These are phyloP conservation scores for Trichosporon sp. DNA, from an alignment of 1,284 basidiomycete genomes.

Conservation along the genomic window DNA sequence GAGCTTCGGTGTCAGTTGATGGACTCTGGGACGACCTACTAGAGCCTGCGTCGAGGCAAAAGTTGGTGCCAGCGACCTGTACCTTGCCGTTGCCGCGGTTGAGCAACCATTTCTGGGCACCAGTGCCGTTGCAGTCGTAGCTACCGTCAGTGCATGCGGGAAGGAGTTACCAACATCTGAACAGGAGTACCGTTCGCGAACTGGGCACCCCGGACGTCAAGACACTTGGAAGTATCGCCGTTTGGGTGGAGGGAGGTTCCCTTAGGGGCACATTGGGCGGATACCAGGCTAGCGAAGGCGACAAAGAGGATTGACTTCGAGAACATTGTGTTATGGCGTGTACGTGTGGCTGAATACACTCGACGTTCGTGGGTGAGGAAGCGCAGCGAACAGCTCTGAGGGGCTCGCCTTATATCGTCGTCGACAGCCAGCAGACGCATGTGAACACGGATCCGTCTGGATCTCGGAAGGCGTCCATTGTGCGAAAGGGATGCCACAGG, in stretches of 20 bases:
- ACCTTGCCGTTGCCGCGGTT: slow-evolving; percentile 34
- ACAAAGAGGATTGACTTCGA: too few species aligned
- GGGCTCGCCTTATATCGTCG: background rate
- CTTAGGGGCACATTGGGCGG: slow-evolving; percentile 18
- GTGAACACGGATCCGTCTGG: background rate
- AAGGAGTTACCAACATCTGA: slow-evolving; percentile 22
- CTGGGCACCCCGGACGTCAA: slow-evolving; percentile 35
- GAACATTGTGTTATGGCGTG: background rate
- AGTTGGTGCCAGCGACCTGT: slow-evolving; percentile 41
- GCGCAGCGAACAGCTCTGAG: background rate
- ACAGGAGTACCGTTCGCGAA: slow-evolving; percentile 35
- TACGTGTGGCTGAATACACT: too few species aligned
- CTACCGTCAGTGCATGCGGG: slow-evolving; percentile 12
- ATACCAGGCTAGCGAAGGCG: background rate
- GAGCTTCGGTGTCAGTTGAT: slow-evolving; percentile 3
- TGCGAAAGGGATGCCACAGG: too few species aligned
- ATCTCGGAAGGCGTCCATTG: background rate
- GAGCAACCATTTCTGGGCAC: slow-evolving; percentile 40
- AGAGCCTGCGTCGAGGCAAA: slow-evolving; percentile 42
- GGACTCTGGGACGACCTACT: slow-evolving; percentile 16
- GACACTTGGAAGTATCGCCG: slow-evolving; percentile 41
- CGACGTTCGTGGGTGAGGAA: background rate
- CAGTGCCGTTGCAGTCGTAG: slow-evolving; percentile 43
- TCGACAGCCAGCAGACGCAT: too few species aligned
- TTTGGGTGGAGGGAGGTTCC: slow-evolving; percentile 42